These are phyloP conservation scores for Fraxinus sp. DNA, from an alignment of 305 asterid genomes.

Conservation along the genomic window DNA sequence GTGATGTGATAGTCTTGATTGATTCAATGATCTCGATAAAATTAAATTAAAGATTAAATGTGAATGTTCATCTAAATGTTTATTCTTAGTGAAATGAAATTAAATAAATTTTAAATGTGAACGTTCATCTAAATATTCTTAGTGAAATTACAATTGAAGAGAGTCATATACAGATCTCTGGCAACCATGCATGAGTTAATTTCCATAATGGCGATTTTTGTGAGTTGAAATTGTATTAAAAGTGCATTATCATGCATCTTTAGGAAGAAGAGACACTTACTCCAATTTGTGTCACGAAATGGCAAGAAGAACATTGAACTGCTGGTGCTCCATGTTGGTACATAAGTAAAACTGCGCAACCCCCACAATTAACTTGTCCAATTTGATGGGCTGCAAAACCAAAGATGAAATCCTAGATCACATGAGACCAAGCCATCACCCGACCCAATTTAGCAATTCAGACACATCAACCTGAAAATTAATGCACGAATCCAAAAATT, in stretches of 20 bases:
- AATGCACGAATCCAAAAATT: neutral
- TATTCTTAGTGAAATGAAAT: neutral
- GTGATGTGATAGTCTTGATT: neutral
- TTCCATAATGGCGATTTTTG: neutral
- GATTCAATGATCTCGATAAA: neutral
- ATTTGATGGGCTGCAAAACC: constrained; percentile 69
- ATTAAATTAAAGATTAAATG: neutral
- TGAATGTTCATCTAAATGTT: neutral
- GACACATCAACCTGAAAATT: neutral
- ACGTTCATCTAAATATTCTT: neutral
- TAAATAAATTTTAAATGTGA: neutral
- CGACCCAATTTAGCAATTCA: neutral
- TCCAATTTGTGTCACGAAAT: constrained; percentile 65
- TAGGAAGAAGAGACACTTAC: constrained; percentile 44
- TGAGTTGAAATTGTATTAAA: neutral
- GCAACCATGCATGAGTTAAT: neutral
- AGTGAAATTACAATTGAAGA: neutral
- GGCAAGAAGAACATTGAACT: constrained; percentile 79
- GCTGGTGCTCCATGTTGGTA: constrained; percentile 76
- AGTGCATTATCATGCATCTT: neutral
- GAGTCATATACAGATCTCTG: neutral
- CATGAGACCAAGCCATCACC: neutral
- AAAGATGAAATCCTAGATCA: neutral
- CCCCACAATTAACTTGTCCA: constrained; percentile 84
- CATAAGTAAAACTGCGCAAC: constrained; percentile 79